These are phyloP conservation scores for Chaetoceros tenuissimus DNA, from an alignment of 108 stramenopile species.

Conservation along the genomic window DNA sequence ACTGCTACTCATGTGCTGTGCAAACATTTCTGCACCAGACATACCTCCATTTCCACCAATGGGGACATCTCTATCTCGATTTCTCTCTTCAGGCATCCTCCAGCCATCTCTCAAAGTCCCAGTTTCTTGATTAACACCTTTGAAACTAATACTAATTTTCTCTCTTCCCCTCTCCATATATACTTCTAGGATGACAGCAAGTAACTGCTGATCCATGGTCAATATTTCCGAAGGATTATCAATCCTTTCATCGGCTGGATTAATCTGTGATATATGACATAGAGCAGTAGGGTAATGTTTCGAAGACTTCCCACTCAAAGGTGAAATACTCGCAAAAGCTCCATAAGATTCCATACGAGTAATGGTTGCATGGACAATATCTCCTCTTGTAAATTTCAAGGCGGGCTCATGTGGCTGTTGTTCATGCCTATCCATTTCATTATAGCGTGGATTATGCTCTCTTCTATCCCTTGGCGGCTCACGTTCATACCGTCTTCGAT, in stretches of 20 bases:
- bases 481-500: no score
- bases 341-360: slow-evolving; percentile 71
- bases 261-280: slow-evolving; percentile 35
- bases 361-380: slow-evolving; percentile 47
- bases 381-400: no score
- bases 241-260: slow-evolving; percentile 44
- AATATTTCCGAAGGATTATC: slow-evolving; percentile 39
- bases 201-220: slow-evolving; percentile 33
- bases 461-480: no score
- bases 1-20: slow-evolving; percentile 15
- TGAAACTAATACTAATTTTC: slow-evolving; percentile 56
- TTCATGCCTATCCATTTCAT: no score
- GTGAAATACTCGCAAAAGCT: slow-evolving; percentile 54
- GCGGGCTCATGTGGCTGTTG: no score
- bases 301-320: slow-evolving; percentile 6
- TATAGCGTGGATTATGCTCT: no score
- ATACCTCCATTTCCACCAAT: slow-evolving; percentile 20
- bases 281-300: slow-evolving; percentile 55
- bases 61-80: slow-evolving; percentile 11
- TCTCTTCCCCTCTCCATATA: slow-evolving; percentile 16
- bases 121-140: slow-evolving; percentile 54
- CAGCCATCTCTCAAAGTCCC: slow-evolving; percentile 22
- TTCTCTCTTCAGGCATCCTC: slow-evolving; percentile 10
- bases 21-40: slow-evolving; percentile 16
- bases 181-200: slow-evolving; percentile 47